These are phyloP conservation scores for Larix sibirica DNA, from an alignment of 83 land plant genomes.

Conservation along the genomic window DNA sequence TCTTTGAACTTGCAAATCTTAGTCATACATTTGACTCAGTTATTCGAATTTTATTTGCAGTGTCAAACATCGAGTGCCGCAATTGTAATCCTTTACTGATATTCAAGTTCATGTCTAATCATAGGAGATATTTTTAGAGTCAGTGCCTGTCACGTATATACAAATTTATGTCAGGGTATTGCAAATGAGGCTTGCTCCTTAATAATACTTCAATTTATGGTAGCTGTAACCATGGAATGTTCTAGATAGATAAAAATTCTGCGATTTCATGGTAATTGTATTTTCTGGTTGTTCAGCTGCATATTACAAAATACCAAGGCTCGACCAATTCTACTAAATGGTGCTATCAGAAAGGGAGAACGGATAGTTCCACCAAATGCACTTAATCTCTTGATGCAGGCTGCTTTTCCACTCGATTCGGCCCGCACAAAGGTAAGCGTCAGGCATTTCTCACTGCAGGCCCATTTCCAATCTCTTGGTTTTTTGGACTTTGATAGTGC, in stretches of 20 bases:
- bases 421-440: constrained; percentile 76
- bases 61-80: too few relatives aligned
- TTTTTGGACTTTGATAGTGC: constrained; percentile 5
- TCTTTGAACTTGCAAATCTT: neutral
- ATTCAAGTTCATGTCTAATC: too few relatives aligned
- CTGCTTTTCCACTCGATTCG: constrained; percentile 75
- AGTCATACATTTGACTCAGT: neutral
- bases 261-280: neutral
- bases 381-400: constrained; percentile 58
- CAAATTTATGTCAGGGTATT: neutral
- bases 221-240: neutral
- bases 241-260: neutral
- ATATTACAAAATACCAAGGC: constrained; percentile 71
- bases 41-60: too few relatives aligned
- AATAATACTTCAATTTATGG: neutral
- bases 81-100: too few relatives aligned
- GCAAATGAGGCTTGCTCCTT: neutral
- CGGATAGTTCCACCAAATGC: constrained; percentile 83
- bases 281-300: constrained; percentile 31
- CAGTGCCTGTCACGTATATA: too few relatives aligned
- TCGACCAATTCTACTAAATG: constrained; percentile 63
- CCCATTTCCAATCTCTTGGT: neutral
- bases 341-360: constrained; percentile 89
- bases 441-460: too few relatives aligned
- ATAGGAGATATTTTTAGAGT: too few relatives aligned